phyloP scores from a whole-genome alignment of 805 yeast genomes.

The Dipodascopsis uninucleata region DNA sequence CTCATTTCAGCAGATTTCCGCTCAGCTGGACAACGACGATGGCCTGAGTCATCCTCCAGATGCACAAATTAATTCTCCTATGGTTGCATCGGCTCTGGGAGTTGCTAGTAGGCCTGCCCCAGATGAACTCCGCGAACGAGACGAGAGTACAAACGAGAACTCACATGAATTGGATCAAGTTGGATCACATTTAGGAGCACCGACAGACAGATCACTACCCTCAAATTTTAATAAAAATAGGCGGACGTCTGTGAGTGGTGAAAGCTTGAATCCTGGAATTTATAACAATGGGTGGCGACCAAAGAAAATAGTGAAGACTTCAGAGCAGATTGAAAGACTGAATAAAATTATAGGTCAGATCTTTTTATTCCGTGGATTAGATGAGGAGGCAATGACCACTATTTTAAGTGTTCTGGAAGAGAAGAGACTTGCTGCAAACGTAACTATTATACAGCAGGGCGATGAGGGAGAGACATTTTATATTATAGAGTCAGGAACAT shows the following conservation, averaged over 20 bases:
- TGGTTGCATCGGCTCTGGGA: too few relatives aligned
- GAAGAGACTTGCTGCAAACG: constrained; percentile 45
- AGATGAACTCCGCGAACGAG: too few relatives aligned
- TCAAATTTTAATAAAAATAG: constrained; percentile 23
- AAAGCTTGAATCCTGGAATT: constrained; percentile 18
- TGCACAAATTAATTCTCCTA: too few relatives aligned
- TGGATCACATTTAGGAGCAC: too few relatives aligned
- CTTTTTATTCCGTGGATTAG: constrained; percentile 80
- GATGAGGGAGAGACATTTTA: constrained; percentile 93
- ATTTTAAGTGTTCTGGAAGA: constrained; percentile 83
- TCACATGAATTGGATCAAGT: too few relatives aligned
- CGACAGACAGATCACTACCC: too few relatives aligned
- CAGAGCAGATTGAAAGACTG: constrained; percentile 62
- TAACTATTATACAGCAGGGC: constrained; percentile 75
- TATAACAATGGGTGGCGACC: constrained; percentile 39
- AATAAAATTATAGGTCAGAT: constrained; percentile 71
- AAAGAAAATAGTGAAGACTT: constrained; percentile 25
- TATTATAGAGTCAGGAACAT: constrained; percentile 78
- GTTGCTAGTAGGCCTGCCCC: too few relatives aligned
- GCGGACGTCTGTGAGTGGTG: constrained; percentile 29
- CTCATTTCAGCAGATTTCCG: too few relatives aligned
- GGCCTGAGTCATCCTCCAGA: too few relatives aligned
- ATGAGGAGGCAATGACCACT: constrained; percentile 67
- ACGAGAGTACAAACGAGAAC: too few relatives aligned
- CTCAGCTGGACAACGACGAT: too few relatives aligned